Evolutionary conservation across 2,329 filamentous ascomycete genomes (phyloP).

Genomic region (Colletotrichum cereale): DNA sequence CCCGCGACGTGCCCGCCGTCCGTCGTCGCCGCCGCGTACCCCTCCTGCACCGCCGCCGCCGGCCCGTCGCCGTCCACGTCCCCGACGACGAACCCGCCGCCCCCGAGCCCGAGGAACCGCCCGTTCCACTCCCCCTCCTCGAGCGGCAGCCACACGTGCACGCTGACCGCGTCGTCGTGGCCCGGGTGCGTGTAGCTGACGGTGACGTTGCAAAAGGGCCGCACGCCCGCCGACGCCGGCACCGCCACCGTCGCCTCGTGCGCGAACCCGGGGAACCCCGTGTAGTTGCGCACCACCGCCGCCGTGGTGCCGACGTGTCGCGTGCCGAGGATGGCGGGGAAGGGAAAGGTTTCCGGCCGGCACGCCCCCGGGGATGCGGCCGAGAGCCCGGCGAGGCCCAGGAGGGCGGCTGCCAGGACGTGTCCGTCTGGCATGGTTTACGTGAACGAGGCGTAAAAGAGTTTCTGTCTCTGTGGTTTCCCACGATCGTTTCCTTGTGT

Average conservation of each 20-base stretch:
- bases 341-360: background rate
- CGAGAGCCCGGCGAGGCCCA: background rate
- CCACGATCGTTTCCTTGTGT: background rate
- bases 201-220: slow-evolving; percentile 41
- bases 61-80: background rate
- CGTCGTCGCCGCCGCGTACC: slow-evolving; percentile 43
- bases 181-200: slow-evolving; percentile 34
- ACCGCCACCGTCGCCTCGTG: background rate
- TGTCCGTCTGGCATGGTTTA: background rate
- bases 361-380: background rate
- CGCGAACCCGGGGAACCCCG: background rate
- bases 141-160: slow-evolving; percentile 40
- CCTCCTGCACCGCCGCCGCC: slow-evolving; percentile 51
- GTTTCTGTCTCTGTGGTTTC: background rate
- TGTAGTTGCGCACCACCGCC: slow-evolving; percentile 2
- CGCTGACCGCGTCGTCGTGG: slow-evolving; percentile 7
- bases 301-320: background rate
- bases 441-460: background rate
- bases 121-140: slow-evolving; percentile 34
- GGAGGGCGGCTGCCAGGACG: background rate
- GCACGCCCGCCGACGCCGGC: background rate
- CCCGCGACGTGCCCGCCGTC: slow-evolving; percentile 42
- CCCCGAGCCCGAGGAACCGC: slow-evolving; percentile 39
- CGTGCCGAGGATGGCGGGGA: background rate
- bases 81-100: slow-evolving; percentile 36